A percentile compares a stretch with the other conserved stretches of the same genome.
These are phyloP conservation scores for Venturia carpophila DNA, from an alignment of 2,329 filamentous ascomycete genomes.

Conservation along the genomic window DNA sequence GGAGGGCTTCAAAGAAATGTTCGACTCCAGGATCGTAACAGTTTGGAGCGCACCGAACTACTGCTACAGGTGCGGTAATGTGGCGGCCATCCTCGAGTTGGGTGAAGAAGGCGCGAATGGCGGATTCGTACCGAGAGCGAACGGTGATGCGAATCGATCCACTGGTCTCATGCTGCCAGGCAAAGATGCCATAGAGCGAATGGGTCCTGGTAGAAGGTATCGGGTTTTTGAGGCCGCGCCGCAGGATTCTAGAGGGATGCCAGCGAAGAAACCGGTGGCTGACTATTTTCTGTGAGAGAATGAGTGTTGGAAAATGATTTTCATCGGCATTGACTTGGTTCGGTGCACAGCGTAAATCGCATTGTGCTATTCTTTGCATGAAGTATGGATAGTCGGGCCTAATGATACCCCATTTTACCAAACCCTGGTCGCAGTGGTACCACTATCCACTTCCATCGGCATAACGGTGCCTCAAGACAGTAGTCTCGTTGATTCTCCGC, in stretches of 20 bases:
- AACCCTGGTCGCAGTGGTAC: background rate
- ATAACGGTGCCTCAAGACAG: background rate
- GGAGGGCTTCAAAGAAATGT: conserved; percentile 99
- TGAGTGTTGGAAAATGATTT: background rate
- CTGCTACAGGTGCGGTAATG: conserved; percentile 47
- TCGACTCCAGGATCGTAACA: conserved; percentile 88
- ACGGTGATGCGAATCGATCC: conserved; percentile 55
- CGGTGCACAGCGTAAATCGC: background rate
- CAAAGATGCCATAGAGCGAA: conserved; percentile 37
- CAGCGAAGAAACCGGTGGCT: conserved; percentile 94
- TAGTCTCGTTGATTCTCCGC: background rate
- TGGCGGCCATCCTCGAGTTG: conserved; percentile 88
- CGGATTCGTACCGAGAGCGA: conserved; percentile 46
- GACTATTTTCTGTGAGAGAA: conserved; percentile 75
- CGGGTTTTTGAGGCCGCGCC: conserved; percentile 94
- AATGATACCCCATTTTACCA: conserved; percentile 9
- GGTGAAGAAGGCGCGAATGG: conserved; percentile 64
- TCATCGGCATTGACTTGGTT: background rate
- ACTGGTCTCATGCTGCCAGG: conserved; percentile 30
- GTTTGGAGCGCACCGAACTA: conserved; percentile 84
- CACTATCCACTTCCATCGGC: background rate
- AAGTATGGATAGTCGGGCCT: background rate
- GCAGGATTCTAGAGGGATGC: conserved; percentile 94
- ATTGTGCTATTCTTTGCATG: background rate
- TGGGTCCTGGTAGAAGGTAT: conserved; percentile 80